phyloP scores from a whole-genome alignment of 2,329 filamentous ascomycete species.

The Cladosporium oxysporum region DNA sequence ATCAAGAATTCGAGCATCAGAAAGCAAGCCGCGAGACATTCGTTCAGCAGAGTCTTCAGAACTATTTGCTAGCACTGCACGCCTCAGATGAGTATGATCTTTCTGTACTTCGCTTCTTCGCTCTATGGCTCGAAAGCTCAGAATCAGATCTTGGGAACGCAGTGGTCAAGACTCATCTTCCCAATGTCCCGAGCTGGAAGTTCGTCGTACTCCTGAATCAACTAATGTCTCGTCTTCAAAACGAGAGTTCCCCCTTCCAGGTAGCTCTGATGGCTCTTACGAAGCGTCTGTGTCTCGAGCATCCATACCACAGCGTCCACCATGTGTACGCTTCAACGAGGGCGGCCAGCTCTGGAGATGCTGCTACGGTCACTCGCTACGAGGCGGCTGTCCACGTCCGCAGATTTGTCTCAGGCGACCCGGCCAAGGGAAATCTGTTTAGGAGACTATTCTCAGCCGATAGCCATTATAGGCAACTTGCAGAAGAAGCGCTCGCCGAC shows the following conservation, averaged over 20 bases:
- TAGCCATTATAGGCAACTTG: conserved; percentile 63
- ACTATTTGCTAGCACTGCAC: conserved; percentile 81
- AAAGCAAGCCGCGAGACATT: conserved; percentile 77
- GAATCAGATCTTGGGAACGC: conserved; percentile 74
- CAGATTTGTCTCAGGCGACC: conserved; percentile 56
- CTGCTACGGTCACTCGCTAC: conserved; percentile 71
- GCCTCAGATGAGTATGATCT: conserved; percentile 88
- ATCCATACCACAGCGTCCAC: conserved; percentile 97
- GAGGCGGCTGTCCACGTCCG: conserved; percentile 71
- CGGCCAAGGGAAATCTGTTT: conserved; percentile 62
- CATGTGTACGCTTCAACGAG: conserved; percentile 86
- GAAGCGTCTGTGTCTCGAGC: conserved; percentile 81
- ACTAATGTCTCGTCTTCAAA: conserved; percentile 85
- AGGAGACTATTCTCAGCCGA: conserved; percentile 72
- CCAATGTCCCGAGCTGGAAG: conserved; percentile 80
- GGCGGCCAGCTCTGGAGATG: conserved; percentile 62
- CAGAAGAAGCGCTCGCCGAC: conserved; percentile 52
- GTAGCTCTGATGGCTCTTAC: conserved; percentile 71
- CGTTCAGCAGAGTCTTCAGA: conserved; percentile 84
- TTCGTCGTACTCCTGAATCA: conserved; percentile 95
- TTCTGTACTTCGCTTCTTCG: conserved; percentile 87
- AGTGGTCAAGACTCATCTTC: conserved; percentile 70
- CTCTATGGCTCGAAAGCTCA: conserved; percentile 88
- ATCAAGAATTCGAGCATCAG: conserved; percentile 79
- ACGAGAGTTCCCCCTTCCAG: conserved; percentile 72